Conservation (phyloP, 768 basidiomycete species). For the Postia placenta region DNA sequence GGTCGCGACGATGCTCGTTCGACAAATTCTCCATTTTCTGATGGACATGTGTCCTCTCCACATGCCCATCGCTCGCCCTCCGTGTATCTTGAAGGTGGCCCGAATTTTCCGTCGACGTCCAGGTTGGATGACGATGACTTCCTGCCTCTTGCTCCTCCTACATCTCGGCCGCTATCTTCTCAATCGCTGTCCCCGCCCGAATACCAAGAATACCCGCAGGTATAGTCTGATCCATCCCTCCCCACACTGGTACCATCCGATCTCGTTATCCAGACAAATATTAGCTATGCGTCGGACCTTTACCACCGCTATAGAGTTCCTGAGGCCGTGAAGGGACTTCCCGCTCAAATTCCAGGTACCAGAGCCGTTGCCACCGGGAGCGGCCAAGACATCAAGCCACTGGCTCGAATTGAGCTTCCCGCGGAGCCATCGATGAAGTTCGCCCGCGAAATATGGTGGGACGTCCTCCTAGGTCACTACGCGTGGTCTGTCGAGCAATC, state of each 20-base stretch:
- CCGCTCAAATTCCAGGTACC: neutral
- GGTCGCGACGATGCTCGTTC: too few species aligned
- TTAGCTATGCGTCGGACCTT: neutral
- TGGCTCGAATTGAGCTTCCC: slow-evolving; percentile 11
- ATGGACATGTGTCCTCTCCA: too few species aligned
- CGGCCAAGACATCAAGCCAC: neutral
- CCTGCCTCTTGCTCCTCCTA: too few species aligned
- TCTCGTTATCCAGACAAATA: neutral
- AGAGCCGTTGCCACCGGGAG: neutral
- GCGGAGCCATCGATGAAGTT: slow-evolving; percentile 60
- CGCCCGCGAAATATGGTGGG: slow-evolving; percentile 76
- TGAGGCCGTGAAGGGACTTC: too few species aligned
- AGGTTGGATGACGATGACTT: too few species aligned
- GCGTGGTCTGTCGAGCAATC: slow-evolving; percentile 9
- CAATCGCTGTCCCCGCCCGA: neutral
- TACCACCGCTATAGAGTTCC: too few species aligned
- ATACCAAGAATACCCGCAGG: neutral
- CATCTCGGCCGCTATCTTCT: too few species aligned
- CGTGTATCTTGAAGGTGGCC: too few species aligned
- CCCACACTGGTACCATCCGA: neutral
- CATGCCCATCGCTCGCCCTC: too few species aligned
- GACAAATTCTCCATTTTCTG: too few species aligned
- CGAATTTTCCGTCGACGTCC: too few species aligned
- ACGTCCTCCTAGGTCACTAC: slow-evolving; percentile 57
- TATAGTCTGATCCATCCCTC: neutral